Evolutionary conservation across 2,329 filamentous ascomycete species (phyloP), one percentile per base, ranked within the genome.

Genomic region (Botrytis hyacinthi): DNA sequence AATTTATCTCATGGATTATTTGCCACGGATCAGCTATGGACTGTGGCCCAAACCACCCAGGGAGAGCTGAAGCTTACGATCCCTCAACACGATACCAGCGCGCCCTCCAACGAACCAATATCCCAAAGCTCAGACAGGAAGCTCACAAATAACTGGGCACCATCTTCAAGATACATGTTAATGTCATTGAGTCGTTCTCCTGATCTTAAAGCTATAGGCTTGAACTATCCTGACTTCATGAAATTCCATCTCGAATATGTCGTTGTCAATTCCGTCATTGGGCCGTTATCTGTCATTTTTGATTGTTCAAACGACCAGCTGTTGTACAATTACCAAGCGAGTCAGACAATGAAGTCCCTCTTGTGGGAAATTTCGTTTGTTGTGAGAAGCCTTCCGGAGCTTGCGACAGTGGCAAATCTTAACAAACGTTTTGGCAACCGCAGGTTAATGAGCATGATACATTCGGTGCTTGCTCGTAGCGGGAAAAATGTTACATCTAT

Each of bases 211-310:
- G 91, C 89, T 6, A 84, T 87, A 10, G 86, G 86, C 10, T 85
- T 91, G 74, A 85, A 86, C 0, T 86, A 89, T 14, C 84, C 87
- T 9, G 86, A 88, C 51, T 90, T 96, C 76, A 83, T 96, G 12
- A 87, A 89, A 75, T 85, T 88, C 78, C 96, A 97, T 82, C 87
- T 98, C 5, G 92, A 95, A 65, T 91, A 91, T 65, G 85, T 98
- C 54, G 90, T 93, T 3, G 89, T 95, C 77, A 91, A 91, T 75
- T 88, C 90, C 66, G 86, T 96, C 42, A 89, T 97, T 72, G 95
- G 97, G 76, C 91, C 95, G 0, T 85, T 98, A 8, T 95, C 93
- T 6, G 91, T 93, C 2, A 84, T 97, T 14, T 87, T 97, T 70
- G 92, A 97, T 78, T 89, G 91, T 77, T 86, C 88, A 42, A 97